A percentile compares a stretch with the other conserved stretches of the same genome.
These are phyloP conservation scores for Cyberlindnera suaveolens DNA, from an alignment of 805 yeast genomes.

Conservation along the genomic window DNA sequence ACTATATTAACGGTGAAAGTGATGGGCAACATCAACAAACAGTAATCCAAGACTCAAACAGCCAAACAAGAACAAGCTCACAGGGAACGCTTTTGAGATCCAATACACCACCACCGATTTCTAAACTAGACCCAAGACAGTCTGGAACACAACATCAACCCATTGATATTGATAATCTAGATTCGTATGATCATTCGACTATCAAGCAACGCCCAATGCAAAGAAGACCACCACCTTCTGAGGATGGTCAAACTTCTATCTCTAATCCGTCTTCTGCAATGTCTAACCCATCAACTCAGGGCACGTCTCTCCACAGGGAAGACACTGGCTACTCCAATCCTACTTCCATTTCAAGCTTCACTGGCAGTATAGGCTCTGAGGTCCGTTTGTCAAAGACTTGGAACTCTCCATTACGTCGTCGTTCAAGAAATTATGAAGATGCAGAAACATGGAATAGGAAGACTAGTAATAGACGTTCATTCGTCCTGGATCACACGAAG, in stretches of 20 bases:
- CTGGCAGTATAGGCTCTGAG: slow-evolving; percentile 20
- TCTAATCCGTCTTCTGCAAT: slow-evolving; percentile 19
- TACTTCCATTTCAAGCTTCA: slow-evolving; percentile 24
- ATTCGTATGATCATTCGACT: slow-evolving; percentile 6
- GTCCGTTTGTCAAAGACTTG: slow-evolving; percentile 22
- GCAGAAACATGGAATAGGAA: slow-evolving; percentile 12
- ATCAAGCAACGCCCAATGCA: slow-evolving; percentile 6
- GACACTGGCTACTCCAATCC: slow-evolving; percentile 24
- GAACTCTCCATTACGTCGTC: slow-evolving; percentile 26
- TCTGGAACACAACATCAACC: slow-evolving; percentile 4
- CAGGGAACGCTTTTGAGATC: slow-evolving; percentile 10
- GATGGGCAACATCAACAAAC: slow-evolving; percentile 20
- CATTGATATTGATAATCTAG: not conserved
- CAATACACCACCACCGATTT: not conserved
- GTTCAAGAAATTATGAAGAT: slow-evolving; percentile 20
- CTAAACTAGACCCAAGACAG: slow-evolving; percentile 1
- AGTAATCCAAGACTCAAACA: slow-evolving; percentile 9
- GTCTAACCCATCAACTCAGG: slow-evolving; percentile 15
- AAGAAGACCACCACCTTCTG: slow-evolving; percentile 27
- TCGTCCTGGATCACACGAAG: slow-evolving; percentile 14
- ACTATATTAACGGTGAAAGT: slow-evolving; percentile 42
- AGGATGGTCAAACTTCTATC: slow-evolving; percentile 24
- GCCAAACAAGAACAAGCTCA: slow-evolving; percentile 25
- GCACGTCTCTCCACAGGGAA: slow-evolving; percentile 15
- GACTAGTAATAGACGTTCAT: slow-evolving; percentile 18